phyloP scores from a whole-genome alignment of 306 rosid species.

The Cucumis hystrix region DNA sequence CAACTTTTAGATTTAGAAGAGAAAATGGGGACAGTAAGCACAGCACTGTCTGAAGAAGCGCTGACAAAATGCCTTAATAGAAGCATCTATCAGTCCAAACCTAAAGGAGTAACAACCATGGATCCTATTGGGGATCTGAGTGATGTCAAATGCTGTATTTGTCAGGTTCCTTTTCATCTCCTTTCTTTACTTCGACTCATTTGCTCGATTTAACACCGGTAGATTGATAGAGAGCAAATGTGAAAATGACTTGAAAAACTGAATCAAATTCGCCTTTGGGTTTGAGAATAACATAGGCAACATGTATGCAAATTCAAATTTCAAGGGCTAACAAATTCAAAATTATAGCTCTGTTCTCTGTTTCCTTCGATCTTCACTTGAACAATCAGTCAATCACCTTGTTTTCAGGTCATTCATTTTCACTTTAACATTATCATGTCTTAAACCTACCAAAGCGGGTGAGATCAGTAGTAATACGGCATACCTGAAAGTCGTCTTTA shows the following conservation, averaged over 20 bases:
- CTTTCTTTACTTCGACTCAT: neutral
- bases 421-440: neutral
- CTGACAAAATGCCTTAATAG: constrained; percentile 51
- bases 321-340: neutral
- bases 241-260: neutral
- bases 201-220: neutral
- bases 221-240: neutral
- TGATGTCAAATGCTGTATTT: constrained; percentile 77
- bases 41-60: constrained; percentile 77
- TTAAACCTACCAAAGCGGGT: neutral
- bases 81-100: constrained; percentile 31
- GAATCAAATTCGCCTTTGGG: neutral
- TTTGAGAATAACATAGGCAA: neutral
- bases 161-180: constrained; percentile 46
- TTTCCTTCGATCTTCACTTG: neutral
- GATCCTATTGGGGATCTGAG: constrained; percentile 29
- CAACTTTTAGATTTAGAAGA: constrained; percentile 92
- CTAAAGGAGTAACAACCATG: constrained; percentile 21
- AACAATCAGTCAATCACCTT: neutral
- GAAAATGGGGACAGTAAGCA: constrained; percentile 94
- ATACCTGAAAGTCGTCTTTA: neutral
- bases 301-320: neutral
- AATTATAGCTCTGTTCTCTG: neutral
- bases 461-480: neutral
- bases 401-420: neutral